Conservation (phyloP, 2,329 filamentous ascomycete species). For the Scopulariopsis brevicaulis region DNA sequence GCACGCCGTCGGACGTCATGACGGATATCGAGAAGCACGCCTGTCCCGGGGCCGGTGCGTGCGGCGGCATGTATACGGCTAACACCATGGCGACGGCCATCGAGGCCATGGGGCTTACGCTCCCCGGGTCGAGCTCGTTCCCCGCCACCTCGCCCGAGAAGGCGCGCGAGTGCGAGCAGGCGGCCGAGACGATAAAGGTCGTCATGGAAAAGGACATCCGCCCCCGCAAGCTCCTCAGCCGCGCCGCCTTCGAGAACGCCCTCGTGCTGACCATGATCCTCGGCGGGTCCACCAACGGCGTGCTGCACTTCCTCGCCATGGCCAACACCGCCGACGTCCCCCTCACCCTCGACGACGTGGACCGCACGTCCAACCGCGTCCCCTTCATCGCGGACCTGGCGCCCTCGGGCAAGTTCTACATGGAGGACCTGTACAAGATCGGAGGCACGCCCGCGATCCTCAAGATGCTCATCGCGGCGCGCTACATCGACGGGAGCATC, state of each 20-base stretch:
- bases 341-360: slow-evolving; percentile 71
- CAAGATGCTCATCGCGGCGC: slow-evolving; percentile 69
- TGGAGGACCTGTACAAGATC: slow-evolving; percentile 79
- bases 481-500: slow-evolving; percentile 65
- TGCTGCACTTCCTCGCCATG: slow-evolving; percentile 85
- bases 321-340: slow-evolving; percentile 71
- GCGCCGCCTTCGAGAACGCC: slow-evolving; percentile 75
- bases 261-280: slow-evolving; percentile 84
- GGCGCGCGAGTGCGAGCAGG: slow-evolving; percentile 75
- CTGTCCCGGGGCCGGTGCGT: slow-evolving; percentile 56
- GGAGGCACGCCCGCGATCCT: slow-evolving; percentile 79
- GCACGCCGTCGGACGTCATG: slow-evolving; percentile 67
- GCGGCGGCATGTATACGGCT: slow-evolving; percentile 84
- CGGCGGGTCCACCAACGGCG: slow-evolving; percentile 82
- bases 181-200: slow-evolving; percentile 62
- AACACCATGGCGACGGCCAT: slow-evolving; percentile 91
- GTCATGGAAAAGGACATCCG: slow-evolving; percentile 78
- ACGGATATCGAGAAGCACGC: slow-evolving; percentile 71
- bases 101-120: slow-evolving; percentile 74
- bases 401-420: slow-evolving; percentile 73
- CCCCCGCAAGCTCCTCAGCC: slow-evolving; percentile 70
- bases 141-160: slow-evolving; percentile 75
- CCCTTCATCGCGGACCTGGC: slow-evolving; percentile 81
- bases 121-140: slow-evolving; percentile 76
- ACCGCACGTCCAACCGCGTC: slow-evolving; percentile 69